These are phyloP conservation scores for Rhizophagus sp. DNA, from an alignment of 192 early-diverging fungal species.

Conservation along the genomic window DNA sequence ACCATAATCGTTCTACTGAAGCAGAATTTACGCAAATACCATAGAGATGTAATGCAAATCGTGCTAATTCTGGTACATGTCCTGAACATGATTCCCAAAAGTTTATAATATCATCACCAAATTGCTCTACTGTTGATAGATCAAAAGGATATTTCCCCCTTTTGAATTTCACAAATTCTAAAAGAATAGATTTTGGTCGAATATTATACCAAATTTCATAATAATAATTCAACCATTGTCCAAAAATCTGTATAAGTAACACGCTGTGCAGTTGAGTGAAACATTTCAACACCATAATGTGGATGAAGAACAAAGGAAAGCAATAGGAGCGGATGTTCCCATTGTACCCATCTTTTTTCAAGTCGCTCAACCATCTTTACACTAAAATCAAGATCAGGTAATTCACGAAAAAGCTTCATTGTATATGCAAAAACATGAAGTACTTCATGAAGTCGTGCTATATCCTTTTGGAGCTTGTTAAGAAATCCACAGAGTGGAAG, in stretches of 20 bases:
- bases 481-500: background rate
- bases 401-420: background rate
- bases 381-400: background rate
- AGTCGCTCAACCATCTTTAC: background rate
- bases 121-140: background rate
- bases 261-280: background rate
- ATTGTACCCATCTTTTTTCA: background rate
- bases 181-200: constrained; percentile 4
- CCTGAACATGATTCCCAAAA: background rate
- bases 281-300: background rate
- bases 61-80: background rate
- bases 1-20: background rate
- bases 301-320: background rate
- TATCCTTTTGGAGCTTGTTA: background rate
- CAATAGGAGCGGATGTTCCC: background rate
- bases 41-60: background rate
- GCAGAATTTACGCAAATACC: background rate
- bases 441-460: constrained; percentile 1
- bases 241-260: constrained; percentile 6
- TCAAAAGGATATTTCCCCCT: constrained; percentile 20
- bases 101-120: background rate
- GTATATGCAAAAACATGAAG: constrained; percentile 1
- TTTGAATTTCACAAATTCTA: constrained; percentile 11
- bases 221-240: constrained; percentile 13
- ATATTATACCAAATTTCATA: no score